A percentile compares a stretch with the other conserved stretches of the same genome.
phyloP scores from a whole-genome alignment of 2,329 filamentous ascomycete genomes.

The Colletotrichum sp. region DNA sequence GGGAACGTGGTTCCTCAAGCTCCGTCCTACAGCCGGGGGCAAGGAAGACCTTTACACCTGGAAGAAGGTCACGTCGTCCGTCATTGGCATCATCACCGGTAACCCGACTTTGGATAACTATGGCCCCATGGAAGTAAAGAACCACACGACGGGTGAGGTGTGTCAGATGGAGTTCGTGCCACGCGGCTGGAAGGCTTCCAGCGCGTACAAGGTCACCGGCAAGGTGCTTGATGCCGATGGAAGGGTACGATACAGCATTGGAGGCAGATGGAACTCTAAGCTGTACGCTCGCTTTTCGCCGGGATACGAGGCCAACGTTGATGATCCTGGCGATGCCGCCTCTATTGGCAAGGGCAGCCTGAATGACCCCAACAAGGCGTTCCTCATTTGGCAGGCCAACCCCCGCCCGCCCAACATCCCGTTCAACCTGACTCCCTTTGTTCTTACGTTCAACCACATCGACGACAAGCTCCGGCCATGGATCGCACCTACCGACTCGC shows the following conservation, averaged over 20 bases:
- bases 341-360: conserved; percentile 55
- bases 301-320: conserved; percentile 80
- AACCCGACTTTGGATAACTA: conserved; percentile 98
- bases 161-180: conserved; percentile 91
- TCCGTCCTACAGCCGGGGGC: conserved; percentile 77
- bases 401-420: conserved; percentile 82
- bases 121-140: conserved; percentile 95
- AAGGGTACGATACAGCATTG: conserved; percentile 86
- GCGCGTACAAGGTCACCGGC: conserved; percentile 86
- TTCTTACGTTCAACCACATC: conserved; percentile 90
- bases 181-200: conserved; percentile 93
- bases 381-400: conserved; percentile 93
- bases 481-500: conserved; percentile 90
- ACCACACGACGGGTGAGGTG: conserved; percentile 94
- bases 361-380: conserved; percentile 74
- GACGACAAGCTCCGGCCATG: conserved; percentile 79
- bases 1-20: conserved; percentile 93
- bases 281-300: conserved; percentile 93
- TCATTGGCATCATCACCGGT: conserved; percentile 98
- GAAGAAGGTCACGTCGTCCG: conserved; percentile 98
- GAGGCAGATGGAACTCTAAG: conserved; percentile 96
- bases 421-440: conserved; percentile 97
- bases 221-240: conserved; percentile 82
- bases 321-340: conserved; percentile 53
- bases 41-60: conserved; percentile 93